A percentile compares a stretch with the other conserved stretches of the same genome.
These are phyloP conservation scores for Papiliotrema nemorosa DNA, from an alignment of 1,284 basidiomycete species.

Conservation along the genomic window DNA sequence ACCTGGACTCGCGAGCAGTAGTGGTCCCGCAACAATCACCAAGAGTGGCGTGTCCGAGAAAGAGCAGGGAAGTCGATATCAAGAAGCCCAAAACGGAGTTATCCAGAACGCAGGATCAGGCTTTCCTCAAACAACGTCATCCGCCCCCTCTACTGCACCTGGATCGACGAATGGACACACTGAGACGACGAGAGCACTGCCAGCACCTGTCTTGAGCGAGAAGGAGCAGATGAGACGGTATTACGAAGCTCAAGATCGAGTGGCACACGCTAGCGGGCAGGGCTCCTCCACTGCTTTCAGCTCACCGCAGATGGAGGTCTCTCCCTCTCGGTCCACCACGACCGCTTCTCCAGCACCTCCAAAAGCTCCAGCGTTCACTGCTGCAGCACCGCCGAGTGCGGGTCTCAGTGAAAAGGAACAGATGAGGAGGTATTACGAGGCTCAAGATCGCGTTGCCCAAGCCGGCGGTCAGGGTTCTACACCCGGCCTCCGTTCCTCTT, in stretches of 20 bases:
- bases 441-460: constrained; percentile 52
- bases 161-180: not conserved
- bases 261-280: constrained; percentile 3
- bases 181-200: no score
- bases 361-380: not conserved
- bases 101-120: not conserved
- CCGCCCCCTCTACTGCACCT: not conserved
- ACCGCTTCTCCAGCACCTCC: not conserved
- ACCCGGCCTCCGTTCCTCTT: no score
- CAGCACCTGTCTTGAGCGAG: constrained; percentile 14
- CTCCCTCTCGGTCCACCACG: not conserved
- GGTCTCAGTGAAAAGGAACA: constrained; percentile 39
- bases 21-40: not conserved
- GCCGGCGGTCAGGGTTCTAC: not conserved
- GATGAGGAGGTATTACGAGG: constrained; percentile 54
- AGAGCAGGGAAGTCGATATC: not conserved
- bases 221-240: constrained; percentile 36
- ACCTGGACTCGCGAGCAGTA: not conserved
- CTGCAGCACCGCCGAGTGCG: not conserved
- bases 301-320: not conserved
- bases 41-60: no score
- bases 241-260: constrained; percentile 58
- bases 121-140: not conserved
- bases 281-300: no score
- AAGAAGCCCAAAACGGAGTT: not conserved